Evolutionary conservation across 768 basidiomycete species (phyloP).

Genomic region (Pleurotus eryngii): DNA sequence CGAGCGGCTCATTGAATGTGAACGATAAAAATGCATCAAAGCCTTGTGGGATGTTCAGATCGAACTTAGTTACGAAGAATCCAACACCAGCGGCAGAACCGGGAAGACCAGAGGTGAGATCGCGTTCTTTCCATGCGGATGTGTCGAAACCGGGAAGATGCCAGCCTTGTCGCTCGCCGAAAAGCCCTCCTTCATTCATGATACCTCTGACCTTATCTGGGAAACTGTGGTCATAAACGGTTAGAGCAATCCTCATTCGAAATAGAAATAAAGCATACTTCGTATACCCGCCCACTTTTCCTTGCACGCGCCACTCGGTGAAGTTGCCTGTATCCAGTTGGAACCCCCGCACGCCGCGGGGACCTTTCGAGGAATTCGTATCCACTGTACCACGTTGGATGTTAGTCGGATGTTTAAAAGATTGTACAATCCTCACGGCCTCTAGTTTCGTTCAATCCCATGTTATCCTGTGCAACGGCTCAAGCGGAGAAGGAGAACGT

Average conservation of each 20-base stretch:
- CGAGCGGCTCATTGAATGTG: conserved; percentile 55
- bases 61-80: conserved; percentile 77
- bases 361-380: conserved; percentile 61
- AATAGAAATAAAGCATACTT: conserved; percentile 34
- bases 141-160: conserved; percentile 71
- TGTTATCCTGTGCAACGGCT: conserved; percentile 55
- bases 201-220: conserved; percentile 70
- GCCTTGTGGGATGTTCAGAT: conserved; percentile 54
- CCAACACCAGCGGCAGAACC: conserved; percentile 63
- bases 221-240: conserved; percentile 42
- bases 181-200: conserved; percentile 71
- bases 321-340: conserved; percentile 59
- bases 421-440: conserved; percentile 31
- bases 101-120: conserved; percentile 59
- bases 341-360: conserved; percentile 79
- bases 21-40: conserved; percentile 73
- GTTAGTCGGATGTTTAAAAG: no score
- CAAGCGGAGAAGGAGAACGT: not conserved
- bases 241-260: not conserved
- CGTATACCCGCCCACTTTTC: conserved; percentile 70
- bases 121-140: conserved; percentile 54
- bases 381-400: conserved; percentile 21
- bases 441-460: conserved; percentile 69
- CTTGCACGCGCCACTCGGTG: conserved; percentile 67
- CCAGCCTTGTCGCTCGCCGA: conserved; percentile 67